These are phyloP conservation scores for Talaromyces islandicus DNA, from an alignment of 2,329 filamentous ascomycete genomes.

Conservation along the genomic window DNA sequence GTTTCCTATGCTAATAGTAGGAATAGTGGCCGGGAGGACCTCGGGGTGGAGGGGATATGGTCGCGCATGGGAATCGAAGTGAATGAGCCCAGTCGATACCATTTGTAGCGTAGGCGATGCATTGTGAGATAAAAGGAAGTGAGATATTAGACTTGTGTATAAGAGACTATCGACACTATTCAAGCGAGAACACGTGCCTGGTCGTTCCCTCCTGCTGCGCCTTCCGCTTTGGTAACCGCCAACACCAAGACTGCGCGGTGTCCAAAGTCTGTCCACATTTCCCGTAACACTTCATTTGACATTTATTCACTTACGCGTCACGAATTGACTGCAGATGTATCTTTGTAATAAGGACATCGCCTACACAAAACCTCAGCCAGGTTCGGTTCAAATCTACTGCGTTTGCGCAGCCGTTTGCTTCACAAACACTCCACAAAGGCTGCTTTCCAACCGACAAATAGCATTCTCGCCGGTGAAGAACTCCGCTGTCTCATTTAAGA, in stretches of 20 bases:
- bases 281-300: background rate
- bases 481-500: background rate
- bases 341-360: background rate
- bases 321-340: background rate
- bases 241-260: background rate
- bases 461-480: background rate
- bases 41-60: conserved; percentile 34
- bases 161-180: background rate
- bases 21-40: conserved; percentile 29
- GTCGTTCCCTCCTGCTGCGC: background rate
- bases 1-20: conserved; percentile 11
- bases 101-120: conserved; percentile 19
- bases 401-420: background rate
- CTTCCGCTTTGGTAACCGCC: background rate
- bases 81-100: conserved; percentile 25
- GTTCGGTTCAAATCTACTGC: background rate
- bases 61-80: conserved; percentile 24
- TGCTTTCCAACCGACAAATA: background rate
- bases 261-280: background rate
- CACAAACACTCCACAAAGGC: background rate
- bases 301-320: background rate
- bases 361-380: background rate
- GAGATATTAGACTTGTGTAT: background rate
- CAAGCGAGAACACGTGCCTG: background rate
- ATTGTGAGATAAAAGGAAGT: background rate